Base-by-base conservation (phyloP, 495 filamentous ascomycete species). In the Penicillium cinerascens region DNA sequence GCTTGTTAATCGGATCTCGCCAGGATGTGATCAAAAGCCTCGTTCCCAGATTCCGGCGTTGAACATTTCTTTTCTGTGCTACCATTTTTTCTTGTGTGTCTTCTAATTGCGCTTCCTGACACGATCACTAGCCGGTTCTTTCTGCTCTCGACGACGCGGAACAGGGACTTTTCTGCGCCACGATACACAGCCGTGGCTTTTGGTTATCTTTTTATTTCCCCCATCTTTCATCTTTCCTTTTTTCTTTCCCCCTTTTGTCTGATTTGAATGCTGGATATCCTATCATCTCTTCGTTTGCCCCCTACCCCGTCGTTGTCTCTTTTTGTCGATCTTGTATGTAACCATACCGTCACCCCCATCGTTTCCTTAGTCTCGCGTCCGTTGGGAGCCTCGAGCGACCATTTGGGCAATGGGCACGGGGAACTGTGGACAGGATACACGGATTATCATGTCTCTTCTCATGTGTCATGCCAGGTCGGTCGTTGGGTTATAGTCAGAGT, bases 221-320 rank as follows among this genome's bases (percentile, higher is more conserved):
- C 54, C 40, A 45, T 54, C 47, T 41, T 40, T 51, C 44, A 11
- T 56, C 35, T 38, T 54, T 55, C 33, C 38, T 49, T 41, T 61
- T 55, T 45, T 44, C 46, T 40, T 49, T 56, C 50, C 49, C 48
- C 60, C 43, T 49, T 54, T 38, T 61, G 35, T 68, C 53, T 62
- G 46, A 63, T 66, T 69, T 67, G 61, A 65, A 72, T 63, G 64
- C 68, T 69, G 66, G 71, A 73, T 74, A 74, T 74, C 67, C 70
- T 70, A 64, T 68, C 58, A 64, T 64, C 49, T 66, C 47, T 67
- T 68, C 51, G 49, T 64, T 65, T 41, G 11, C 23, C 22, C 38
- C 26, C 33, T 23, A 15, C 25, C 40, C 13, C 41, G 9, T 43
- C 33, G 15, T 39, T 16, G 42, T 51, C 43, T 15, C 49, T 52